These are phyloP conservation scores for Populus hybrid DNA, from an alignment of 441 rosid genomes.

Conservation along the genomic window DNA sequence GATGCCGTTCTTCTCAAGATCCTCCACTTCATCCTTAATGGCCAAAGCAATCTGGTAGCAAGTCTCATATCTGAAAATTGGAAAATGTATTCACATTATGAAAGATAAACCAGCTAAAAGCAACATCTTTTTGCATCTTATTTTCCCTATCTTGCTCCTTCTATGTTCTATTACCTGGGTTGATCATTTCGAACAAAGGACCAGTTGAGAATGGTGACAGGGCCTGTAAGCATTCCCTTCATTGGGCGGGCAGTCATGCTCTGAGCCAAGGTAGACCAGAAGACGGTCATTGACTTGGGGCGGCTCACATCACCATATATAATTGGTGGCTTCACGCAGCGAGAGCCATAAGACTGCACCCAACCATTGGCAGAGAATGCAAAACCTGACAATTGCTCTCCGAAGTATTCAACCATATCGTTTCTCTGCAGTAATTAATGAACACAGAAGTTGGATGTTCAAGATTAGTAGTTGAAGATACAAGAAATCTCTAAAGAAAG, in stretches of 20 bases:
- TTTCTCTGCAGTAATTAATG: slow-evolving; percentile 58
- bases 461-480: not conserved
- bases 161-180: slow-evolving; percentile 59
- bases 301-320: slow-evolving; percentile 99
- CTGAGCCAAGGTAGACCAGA: slow-evolving; percentile 93
- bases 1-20: slow-evolving; percentile 89
- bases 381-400: slow-evolving; percentile 93
- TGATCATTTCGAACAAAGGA: slow-evolving; percentile 95
- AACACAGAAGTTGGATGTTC: slow-evolving; percentile 15
- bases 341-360: slow-evolving; percentile 98
- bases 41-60: slow-evolving; percentile 98
- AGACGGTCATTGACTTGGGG: slow-evolving; percentile 93
- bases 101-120: not conserved
- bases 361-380: slow-evolving; percentile 94
- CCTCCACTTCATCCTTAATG: slow-evolving; percentile 96
- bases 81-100: not conserved
- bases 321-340: slow-evolving; percentile 96
- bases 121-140: not conserved
- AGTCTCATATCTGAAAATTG: slow-evolving; percentile 65
- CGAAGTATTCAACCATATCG: slow-evolving; percentile 99
- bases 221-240: slow-evolving; percentile 99
- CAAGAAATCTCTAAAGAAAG: not conserved
- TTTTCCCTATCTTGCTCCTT: not conserved
- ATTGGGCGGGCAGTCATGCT: slow-evolving; percentile 95
- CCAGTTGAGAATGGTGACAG: slow-evolving; percentile 98